Evolutionary conservation across 2,329 filamentous ascomycete genomes (phyloP).

Genomic region (Paecilomyces sp.): DNA sequence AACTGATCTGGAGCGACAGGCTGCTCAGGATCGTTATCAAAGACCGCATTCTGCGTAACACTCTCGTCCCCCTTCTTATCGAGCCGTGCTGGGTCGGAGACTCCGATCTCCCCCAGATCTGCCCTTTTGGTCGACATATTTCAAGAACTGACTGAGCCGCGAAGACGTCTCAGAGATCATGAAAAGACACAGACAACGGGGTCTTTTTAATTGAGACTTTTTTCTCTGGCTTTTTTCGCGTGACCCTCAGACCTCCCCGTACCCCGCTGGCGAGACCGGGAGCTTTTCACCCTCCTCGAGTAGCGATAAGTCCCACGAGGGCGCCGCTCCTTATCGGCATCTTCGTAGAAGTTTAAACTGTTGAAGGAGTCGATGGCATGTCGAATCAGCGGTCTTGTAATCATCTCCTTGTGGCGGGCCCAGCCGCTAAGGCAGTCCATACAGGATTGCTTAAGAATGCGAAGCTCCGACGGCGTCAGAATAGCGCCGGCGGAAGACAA

Average conservation of each 20-base stretch:
- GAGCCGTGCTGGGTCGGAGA: neutral
- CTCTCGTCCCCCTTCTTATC: neutral
- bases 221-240: neutral
- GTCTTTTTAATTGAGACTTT: neutral
- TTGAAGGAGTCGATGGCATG: neutral
- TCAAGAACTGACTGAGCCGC: neutral
- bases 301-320: neutral
- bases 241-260: neutral
- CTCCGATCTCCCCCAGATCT: neutral
- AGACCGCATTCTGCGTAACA: neutral
- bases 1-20: conserved; percentile 49
- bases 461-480: neutral
- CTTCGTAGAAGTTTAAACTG: neutral
- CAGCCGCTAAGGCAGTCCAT: neutral
- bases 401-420: neutral
- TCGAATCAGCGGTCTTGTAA: neutral
- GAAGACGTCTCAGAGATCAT: neutral
- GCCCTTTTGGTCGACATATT: neutral
- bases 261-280: neutral
- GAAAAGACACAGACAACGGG: neutral
- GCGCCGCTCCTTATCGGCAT: neutral
- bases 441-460: neutral
- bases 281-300: neutral
- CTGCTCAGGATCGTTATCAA: conserved; percentile 18
- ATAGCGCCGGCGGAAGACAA: neutral